These are phyloP conservation scores for Fonsecaea monophora DNA, from an alignment of 2,329 filamentous ascomycete genomes.

Conservation along the genomic window DNA sequence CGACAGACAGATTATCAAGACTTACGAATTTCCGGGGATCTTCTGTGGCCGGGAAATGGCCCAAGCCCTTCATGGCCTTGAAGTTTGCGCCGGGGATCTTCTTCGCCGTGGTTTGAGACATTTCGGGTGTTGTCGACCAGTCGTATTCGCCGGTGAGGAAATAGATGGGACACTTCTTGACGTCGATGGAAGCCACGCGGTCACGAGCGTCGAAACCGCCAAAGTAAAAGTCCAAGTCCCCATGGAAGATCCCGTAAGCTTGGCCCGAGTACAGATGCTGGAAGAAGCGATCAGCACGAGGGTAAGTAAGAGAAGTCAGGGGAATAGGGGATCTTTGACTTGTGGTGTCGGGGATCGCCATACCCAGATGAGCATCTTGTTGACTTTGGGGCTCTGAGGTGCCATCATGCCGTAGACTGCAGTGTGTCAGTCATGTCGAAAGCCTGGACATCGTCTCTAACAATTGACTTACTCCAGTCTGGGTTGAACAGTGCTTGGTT, in stretches of 20 bases:
- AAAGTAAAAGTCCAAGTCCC: slow-evolving; percentile 60
- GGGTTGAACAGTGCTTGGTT: slow-evolving; percentile 58
- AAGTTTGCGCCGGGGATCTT: slow-evolving; percentile 56
- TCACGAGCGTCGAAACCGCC: slow-evolving; percentile 58
- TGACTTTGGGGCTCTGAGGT: slow-evolving; percentile 53
- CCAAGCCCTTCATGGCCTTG: slow-evolving; percentile 54
- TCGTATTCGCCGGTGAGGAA: slow-evolving; percentile 54
- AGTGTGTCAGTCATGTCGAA: not conserved
- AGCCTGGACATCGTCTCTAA: not conserved
- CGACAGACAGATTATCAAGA: not conserved
- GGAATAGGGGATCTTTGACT: not conserved
- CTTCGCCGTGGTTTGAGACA: slow-evolving; percentile 55
- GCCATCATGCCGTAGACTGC: slow-evolving; percentile 57
- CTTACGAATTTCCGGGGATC: slow-evolving; percentile 49
- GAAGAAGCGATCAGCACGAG: not conserved
- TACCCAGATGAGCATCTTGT: slow-evolving; percentile 56
- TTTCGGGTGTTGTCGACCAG: slow-evolving; percentile 41
- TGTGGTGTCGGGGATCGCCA: not conserved
- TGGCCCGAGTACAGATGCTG: slow-evolving; percentile 57
- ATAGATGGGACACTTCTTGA: slow-evolving; percentile 57
- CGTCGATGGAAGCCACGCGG: slow-evolving; percentile 55
- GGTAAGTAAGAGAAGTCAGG: not conserved
- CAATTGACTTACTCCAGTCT: slow-evolving; percentile 48
- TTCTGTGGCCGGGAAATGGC: slow-evolving; percentile 58
- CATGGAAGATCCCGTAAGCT: slow-evolving; percentile 61